Conservation (phyloP, 2,329 filamentous ascomycete species). For the Trichoderma citrinoviride region DNA sequence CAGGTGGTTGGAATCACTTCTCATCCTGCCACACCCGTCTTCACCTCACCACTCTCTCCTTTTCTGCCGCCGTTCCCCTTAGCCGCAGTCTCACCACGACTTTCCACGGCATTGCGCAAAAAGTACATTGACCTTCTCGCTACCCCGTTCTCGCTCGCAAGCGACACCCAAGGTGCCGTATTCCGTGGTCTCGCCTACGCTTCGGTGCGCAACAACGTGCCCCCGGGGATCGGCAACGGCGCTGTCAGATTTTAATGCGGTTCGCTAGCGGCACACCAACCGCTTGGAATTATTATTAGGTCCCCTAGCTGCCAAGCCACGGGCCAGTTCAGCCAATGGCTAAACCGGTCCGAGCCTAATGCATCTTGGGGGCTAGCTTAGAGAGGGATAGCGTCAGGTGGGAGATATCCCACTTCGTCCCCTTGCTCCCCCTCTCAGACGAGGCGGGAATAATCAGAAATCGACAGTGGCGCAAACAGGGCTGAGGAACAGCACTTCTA, state of each 20-base stretch:
- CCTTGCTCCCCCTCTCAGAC: neutral
- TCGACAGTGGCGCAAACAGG: too few relatives aligned
- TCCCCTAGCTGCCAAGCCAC: neutral
- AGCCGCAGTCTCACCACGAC: too few relatives aligned
- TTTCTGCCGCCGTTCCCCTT: neutral
- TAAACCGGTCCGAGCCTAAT: conserved; percentile 8
- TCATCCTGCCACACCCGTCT: neutral
- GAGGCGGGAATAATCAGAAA: neutral
- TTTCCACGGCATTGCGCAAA: too few relatives aligned
- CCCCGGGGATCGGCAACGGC: neutral
- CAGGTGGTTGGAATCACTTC: neutral
- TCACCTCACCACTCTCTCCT: neutral
- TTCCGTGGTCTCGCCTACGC: neutral
- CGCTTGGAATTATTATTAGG: conserved; percentile 3
- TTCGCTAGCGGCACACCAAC: conserved; percentile 1
- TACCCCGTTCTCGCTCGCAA: neutral
- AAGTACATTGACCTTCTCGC: neutral
- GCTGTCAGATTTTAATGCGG: conserved; percentile 11
- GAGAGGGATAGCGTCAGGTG: neutral
- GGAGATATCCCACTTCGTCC: too few relatives aligned
- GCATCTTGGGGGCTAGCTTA: neutral
- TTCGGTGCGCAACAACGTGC: neutral
- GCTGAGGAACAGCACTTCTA: too few relatives aligned
- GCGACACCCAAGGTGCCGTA: neutral
- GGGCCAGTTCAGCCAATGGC: neutral